phyloP scores from a whole-genome alignment of 2,329 filamentous ascomycete species.

The Colletotrichum tanaceti region DNA sequence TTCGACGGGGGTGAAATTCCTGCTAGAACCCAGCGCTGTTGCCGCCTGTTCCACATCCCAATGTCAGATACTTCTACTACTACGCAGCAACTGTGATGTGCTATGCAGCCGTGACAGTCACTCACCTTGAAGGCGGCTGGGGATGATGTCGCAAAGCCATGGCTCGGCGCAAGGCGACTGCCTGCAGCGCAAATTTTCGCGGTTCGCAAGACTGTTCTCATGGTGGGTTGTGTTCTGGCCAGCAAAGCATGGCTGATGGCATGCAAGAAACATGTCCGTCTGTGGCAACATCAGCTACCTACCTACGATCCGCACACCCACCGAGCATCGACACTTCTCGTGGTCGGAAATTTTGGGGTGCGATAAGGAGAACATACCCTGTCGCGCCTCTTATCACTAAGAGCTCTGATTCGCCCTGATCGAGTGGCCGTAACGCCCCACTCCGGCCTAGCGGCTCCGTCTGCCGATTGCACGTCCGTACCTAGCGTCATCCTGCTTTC shows the following conservation, averaged over 20 bases:
- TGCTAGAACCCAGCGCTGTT: background rate
- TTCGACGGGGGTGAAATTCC: background rate
- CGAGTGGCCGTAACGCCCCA: background rate
- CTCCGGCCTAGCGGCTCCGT: constrained; percentile 35
- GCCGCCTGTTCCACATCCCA: background rate
- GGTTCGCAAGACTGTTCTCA: constrained; percentile 37
- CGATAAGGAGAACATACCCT: constrained; percentile 33
- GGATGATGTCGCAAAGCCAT: constrained; percentile 38
- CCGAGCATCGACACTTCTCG: constrained; percentile 20
- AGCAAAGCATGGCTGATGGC: constrained; percentile 29
- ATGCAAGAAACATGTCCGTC: constrained; percentile 17
- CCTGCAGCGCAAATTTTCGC: constrained; percentile 25
- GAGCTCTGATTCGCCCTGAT: constrained; percentile 13
- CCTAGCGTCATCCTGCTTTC: constrained; percentile 41
- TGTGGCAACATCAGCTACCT: background rate
- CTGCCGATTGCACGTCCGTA: constrained; percentile 29
- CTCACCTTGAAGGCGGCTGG: constrained; percentile 33
- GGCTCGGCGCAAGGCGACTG: constrained; percentile 21
- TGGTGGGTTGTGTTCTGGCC: constrained; percentile 26
- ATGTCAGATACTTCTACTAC: background rate
- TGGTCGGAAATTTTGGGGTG: constrained; percentile 34
- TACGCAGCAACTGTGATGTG: background rate
- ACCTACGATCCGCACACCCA: constrained; percentile 3
- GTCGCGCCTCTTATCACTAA: constrained; percentile 12
- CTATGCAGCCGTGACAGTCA: background rate